Evolutionary conservation across 129 eudicot genomes (phyloP).

Genomic region (Flaveria ramosissima): DNA sequence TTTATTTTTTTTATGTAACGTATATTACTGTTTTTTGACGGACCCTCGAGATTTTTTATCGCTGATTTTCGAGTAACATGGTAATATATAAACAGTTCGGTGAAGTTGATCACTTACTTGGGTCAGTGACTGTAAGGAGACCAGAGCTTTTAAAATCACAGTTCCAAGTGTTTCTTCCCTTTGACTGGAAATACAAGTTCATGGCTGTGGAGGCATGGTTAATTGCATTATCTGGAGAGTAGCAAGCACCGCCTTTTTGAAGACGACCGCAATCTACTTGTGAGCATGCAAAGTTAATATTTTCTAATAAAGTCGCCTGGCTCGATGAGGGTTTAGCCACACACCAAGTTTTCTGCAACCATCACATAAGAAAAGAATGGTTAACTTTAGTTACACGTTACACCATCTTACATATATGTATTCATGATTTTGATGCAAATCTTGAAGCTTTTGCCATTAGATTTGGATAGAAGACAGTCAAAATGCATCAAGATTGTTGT

Average conservation of each 20-base stretch:
- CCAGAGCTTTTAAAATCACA: constrained; percentile 67
- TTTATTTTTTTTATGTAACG: too few relatives aligned
- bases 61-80: background rate
- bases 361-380: background rate
- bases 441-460: constrained; percentile 11
- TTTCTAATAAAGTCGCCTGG: constrained; percentile 38
- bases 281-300: constrained; percentile 67
- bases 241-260: constrained; percentile 65
- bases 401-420: background rate
- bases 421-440: background rate
- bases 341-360: constrained; percentile 87
- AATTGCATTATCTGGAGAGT: constrained; percentile 51
- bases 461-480: background rate
- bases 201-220: constrained; percentile 86
- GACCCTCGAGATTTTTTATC: too few relatives aligned
- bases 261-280: constrained; percentile 58
- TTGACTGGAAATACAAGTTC: constrained; percentile 69
- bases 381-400: background rate
- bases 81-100: background rate
- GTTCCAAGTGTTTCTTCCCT: constrained; percentile 66
- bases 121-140: constrained; percentile 57
- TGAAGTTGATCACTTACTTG: constrained; percentile 51
- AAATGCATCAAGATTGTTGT: background rate
- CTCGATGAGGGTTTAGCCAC: constrained; percentile 86
- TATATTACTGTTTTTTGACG: too few relatives aligned